Evolutionary conservation across 305 asterid species (phyloP), one percentile per base, ranked within the genome.

Genomic region (Solanum aculeatissimum): DNA sequence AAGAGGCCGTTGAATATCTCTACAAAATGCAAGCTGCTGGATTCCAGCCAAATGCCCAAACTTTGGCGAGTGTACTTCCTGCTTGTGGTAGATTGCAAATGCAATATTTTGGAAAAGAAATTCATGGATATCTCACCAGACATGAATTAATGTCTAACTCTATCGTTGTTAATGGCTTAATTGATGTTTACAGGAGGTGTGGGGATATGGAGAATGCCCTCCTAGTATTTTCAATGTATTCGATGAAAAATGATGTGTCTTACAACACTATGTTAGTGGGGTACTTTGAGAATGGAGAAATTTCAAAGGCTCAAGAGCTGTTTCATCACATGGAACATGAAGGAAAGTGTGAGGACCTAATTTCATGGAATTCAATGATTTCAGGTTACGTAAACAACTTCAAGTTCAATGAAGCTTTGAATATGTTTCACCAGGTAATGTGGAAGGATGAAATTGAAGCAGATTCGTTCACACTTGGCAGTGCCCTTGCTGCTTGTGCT

Each of bases 361-460:
- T 93, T 83, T 89, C 97, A 1, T 95, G 97, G 98, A 95, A 94
- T 88, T 91, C 97, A 0, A 90, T 95, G 97, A 91, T 95, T 83
- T 90, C 98, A 23, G 98, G 98, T 25, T 94, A 89, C 23, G 93
- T 87, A 27, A 90, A 92, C 86, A 94, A 91, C 84, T 85, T 43
- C 81, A 90, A 87, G 94, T 91, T 89, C 83, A 40, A 84, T 29
- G 92, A 93, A 89, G 94, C 95, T 69, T 83, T 93, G 88, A 23
- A 78, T 53, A 43, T 89, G 84, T 86, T 94, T 18, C 58, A 84
- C 72, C 86, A 86, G 51, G 87, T 95, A 71, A 83, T 91, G 74
- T 66, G 51, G 15, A 40, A 83, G 65, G 92, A 88, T 12, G 89
- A 80, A 83, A 55, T 89, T 55, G 88, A 89, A 88, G 97, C 95